These are phyloP conservation scores for Penicillium thymicola DNA, from an alignment of 2,329 filamentous ascomycete genomes.

Conservation along the genomic window DNA sequence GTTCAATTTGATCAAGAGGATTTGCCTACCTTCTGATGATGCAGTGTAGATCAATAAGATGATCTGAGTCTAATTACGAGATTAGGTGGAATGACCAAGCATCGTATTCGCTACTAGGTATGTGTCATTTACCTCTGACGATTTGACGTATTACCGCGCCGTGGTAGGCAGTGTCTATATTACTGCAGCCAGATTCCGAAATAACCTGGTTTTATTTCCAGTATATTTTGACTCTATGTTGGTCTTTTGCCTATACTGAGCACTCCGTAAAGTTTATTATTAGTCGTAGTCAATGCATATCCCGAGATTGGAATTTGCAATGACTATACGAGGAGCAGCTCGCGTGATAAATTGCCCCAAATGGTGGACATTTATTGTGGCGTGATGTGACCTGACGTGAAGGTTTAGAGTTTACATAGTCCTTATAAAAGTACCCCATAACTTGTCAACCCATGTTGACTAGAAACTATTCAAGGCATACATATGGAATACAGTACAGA, in stretches of 20 bases:
- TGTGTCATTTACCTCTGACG: background rate
- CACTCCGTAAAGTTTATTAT: background rate
- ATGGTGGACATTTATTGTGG: background rate
- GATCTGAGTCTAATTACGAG: background rate
- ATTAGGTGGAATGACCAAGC: background rate
- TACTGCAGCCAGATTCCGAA: background rate
- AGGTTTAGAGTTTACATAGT: background rate
- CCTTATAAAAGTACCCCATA: background rate
- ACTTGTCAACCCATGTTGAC: background rate
- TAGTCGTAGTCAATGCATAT: background rate
- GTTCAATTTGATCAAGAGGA: background rate
- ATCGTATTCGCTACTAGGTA: background rate
- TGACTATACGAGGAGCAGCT: background rate
- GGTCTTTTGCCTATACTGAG: background rate
- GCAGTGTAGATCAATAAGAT: background rate
- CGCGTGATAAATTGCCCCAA: background rate
- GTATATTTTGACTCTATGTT: no score
- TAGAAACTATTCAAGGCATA: background rate
- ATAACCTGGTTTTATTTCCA: background rate
- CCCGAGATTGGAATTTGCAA: no score
- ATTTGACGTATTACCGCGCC: background rate
- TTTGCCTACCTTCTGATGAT: background rate
- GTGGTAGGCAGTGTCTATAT: background rate
- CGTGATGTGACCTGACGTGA: background rate
- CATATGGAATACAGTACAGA: background rate